These are phyloP conservation scores for Quercus glauca DNA, from an alignment of 306 rosid species.

Conservation along the genomic window DNA sequence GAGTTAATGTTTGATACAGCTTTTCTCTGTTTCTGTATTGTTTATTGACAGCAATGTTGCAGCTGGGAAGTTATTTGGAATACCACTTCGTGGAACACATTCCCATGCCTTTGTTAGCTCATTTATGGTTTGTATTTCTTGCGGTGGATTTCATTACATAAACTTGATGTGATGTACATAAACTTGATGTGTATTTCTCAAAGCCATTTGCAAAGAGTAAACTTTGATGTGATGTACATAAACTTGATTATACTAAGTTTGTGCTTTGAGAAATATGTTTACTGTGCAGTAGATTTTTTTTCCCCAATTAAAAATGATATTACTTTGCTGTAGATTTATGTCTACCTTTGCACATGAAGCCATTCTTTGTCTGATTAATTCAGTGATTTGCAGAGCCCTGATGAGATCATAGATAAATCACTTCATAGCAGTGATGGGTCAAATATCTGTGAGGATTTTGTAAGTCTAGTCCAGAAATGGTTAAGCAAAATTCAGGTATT, in stretches of 20 bases:
- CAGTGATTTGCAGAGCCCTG: slow-evolving; percentile 71
- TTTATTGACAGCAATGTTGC: slow-evolving; percentile 80
- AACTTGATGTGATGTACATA: background rate
- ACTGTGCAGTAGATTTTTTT: no score
- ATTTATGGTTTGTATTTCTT: slow-evolving; percentile 71
- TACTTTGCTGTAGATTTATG: background rate
- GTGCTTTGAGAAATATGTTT: background rate
- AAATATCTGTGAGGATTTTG: slow-evolving; percentile 81
- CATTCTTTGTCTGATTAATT: slow-evolving; percentile 4
- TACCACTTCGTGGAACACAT: slow-evolving; percentile 98
- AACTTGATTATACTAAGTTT: slow-evolving; percentile 7
- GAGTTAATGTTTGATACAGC: slow-evolving; percentile 14
- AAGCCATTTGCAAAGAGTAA: no score
- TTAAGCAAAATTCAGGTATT: slow-evolving; percentile 84
- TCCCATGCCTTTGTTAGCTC: slow-evolving; percentile 99
- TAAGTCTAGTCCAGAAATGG: slow-evolving; percentile 79
- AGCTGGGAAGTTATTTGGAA: slow-evolving; percentile 92
- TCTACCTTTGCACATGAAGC: slow-evolving; percentile 12
- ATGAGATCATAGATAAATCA: slow-evolving; percentile 78
- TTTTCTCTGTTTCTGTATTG: slow-evolving; percentile 16
- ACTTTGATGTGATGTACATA: background rate
- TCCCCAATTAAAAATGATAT: no score
- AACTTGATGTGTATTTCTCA: background rate
- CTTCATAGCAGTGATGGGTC: slow-evolving; percentile 69
- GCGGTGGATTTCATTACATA: slow-evolving; percentile 14